Percentiles rank a stretch among this genome's conserved stretches.
Conservation (phyloP, 495 filamentous ascomycete species). For the Hypoxylon crocopeplum region DNA sequence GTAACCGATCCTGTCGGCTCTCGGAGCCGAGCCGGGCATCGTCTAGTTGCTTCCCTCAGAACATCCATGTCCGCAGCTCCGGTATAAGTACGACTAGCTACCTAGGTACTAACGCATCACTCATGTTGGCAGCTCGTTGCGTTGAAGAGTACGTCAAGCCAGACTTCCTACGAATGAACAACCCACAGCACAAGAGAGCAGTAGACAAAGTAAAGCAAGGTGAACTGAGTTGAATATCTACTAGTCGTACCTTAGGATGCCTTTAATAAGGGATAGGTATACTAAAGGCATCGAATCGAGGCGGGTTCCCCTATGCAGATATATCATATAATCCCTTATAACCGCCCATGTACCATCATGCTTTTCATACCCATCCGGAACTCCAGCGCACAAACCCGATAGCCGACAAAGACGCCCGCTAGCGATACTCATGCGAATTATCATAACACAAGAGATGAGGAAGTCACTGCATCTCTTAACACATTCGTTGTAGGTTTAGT, state of each 20-base stretch:
- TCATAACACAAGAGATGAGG: not conserved
- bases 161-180: no score
- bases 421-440: slow-evolving; percentile 1
- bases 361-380: slow-evolving; percentile 3
- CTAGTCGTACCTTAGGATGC: not conserved
- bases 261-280: not conserved
- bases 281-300: not conserved
- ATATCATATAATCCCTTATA: not conserved
- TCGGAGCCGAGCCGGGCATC: no score
- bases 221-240: slow-evolving; percentile 12
- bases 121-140: no score
- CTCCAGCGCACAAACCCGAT: slow-evolving; percentile 5
- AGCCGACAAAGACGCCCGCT: slow-evolving; percentile 13
- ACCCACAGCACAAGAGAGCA: not conserved
- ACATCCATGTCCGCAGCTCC: no score
- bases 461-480: not conserved
- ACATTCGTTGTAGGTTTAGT: slow-evolving; percentile 27
- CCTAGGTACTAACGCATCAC: no score
- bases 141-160: no score
- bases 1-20: no score
- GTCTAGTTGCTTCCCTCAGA: no score
- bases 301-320: not conserved
- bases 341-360: not conserved
- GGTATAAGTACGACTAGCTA: no score
- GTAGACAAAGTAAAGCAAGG: not conserved